phyloP scores from a whole-genome alignment of 148 eudicot species.

The Polygonum maritimum region DNA sequence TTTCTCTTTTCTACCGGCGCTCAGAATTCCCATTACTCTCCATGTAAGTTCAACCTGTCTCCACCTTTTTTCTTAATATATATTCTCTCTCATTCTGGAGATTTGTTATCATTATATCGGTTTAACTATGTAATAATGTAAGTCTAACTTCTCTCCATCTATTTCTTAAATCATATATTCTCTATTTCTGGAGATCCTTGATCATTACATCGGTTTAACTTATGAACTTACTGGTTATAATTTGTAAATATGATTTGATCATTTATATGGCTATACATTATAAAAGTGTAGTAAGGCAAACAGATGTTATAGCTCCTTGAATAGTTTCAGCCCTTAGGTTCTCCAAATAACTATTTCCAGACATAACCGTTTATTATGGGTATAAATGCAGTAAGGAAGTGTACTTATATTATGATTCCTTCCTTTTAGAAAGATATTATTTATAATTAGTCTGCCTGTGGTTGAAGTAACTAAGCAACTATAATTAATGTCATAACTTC shows the following conservation, averaged over 20 bases:
- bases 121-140: neutral
- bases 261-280: neutral
- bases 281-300: neutral
- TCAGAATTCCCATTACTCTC: conserved; percentile 3
- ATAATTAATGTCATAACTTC: neutral
- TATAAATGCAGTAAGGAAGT: neutral
- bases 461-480: neutral
- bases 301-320: neutral
- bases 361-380: neutral
- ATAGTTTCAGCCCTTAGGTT: neutral
- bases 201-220: neutral
- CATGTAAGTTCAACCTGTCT: neutral
- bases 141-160: neutral
- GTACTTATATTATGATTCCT: neutral
- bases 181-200: neutral
- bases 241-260: neutral
- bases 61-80: neutral
- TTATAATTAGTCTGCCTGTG: neutral
- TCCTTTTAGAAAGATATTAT: neutral
- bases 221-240: neutral
- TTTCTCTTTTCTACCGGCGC: neutral
- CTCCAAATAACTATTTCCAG: neutral
- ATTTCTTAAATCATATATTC: neutral
- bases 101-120: neutral
- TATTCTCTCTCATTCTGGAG: neutral